Base-by-base conservation (phyloP, 768 basidiomycete species). In the Naganishia vishniacii region DNA sequence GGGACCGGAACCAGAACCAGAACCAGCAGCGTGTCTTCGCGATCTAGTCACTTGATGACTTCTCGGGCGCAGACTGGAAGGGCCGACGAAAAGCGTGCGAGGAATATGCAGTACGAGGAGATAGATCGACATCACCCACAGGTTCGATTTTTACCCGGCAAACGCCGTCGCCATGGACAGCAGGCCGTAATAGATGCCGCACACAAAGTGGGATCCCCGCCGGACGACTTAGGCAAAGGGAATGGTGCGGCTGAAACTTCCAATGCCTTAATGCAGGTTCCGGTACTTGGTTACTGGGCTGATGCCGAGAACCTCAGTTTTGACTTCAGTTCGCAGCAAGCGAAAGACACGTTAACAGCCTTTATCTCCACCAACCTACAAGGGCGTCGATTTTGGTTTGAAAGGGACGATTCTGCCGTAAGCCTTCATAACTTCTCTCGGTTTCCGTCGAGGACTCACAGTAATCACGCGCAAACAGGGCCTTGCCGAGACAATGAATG, bases 291-390 rank as follows among this genome's bases (percentile, higher is more conserved):
- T 15, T 72, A 71, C 49, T 69, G 68, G 58, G 69, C 67, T 28
- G 66, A 44, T 0, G 15, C 65, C 25, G 73, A 74, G 28, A 61
- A 56, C 16, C 70, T 73, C 40, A 67, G 67, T 9, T 76, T 76
- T 69, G 72, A 73, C 40, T 73, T 76, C n/a, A 44, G 66, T 41
- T 67, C 70, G 1, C 67, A 68, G 0, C 67, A 67, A 0, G 73
- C 73, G 0, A 62, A 71, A 9, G 70, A 72, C 65, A 68, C 74
- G 42, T 70, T 76, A 3, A 66, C 69, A 16, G 73, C 74, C 20
- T 76, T 76, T 53, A 76, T 76, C 48, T 69, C 73, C 2, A 59
- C 65, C 15, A 74, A 76, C 59, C 71, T 76, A 56, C 72, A 72
- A 64, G 67, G 69, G 2, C 66, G 75, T 11, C 66, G 64, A 32